These are phyloP conservation scores for Saccharomycopsis malanga DNA, from an alignment of 805 yeast genomes.

Conservation along the genomic window DNA sequence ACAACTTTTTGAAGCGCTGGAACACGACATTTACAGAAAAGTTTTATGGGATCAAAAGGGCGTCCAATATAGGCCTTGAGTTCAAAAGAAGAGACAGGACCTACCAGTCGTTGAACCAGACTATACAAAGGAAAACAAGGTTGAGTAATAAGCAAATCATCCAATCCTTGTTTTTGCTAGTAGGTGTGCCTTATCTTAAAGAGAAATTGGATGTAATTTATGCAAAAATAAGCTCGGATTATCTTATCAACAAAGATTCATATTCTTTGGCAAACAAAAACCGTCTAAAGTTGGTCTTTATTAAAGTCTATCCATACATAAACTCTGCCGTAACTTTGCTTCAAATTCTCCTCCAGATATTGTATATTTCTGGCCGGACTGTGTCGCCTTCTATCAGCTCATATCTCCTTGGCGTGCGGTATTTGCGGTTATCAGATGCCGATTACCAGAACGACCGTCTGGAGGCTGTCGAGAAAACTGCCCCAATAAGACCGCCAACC, in stretches of 20 bases:
- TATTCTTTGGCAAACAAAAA: conserved; percentile 21
- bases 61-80: conserved; percentile 27
- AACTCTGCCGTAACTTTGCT: conserved; percentile 40
- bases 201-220: conserved; percentile 62
- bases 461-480: background rate
- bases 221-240: conserved; percentile 56
- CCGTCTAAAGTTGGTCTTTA: conserved; percentile 36
- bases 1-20: conserved; percentile 61
- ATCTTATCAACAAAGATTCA: conserved; percentile 35
- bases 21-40: conserved; percentile 86
- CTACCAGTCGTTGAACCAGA: conserved; percentile 33
- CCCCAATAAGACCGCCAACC: conserved; percentile 14
- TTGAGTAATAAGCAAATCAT: conserved; percentile 47
- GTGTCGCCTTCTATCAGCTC: conserved; percentile 58
- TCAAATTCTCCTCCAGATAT: conserved; percentile 51
- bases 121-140: conserved; percentile 35
- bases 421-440: conserved; percentile 49
- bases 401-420: conserved; percentile 52
- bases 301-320: conserved; percentile 55
- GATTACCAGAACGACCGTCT: conserved; percentile 27
- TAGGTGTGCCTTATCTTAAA: conserved; percentile 59
- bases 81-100: conserved; percentile 22
- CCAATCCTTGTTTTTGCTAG: conserved; percentile 50
- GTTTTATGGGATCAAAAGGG: conserved; percentile 80
- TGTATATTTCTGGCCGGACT: conserved; percentile 55